These are phyloP conservation scores for Globisporangium takayamanum DNA, from an alignment of 352 stramenopile species.

Conservation along the genomic window DNA sequence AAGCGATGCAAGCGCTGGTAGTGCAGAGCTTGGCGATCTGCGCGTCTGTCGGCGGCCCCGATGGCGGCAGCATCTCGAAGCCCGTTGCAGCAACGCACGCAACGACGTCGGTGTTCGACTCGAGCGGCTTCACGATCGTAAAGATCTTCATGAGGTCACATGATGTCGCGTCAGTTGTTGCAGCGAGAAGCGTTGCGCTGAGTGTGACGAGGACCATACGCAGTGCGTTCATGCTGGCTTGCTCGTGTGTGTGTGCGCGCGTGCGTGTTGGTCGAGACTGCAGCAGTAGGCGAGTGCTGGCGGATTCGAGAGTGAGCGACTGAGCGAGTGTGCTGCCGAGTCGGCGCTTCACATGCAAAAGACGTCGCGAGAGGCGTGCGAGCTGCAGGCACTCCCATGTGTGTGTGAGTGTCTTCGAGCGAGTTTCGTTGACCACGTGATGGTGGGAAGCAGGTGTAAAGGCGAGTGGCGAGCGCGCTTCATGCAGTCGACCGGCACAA, in stretches of 20 bases:
- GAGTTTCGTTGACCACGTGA: not conserved
- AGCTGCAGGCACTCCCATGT: not conserved
- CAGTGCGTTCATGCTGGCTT: conserved; percentile 5
- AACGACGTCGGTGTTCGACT: conserved; percentile 23
- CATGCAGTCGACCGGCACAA: not conserved
- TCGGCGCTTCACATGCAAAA: not conserved
- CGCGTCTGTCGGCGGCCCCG: conserved; percentile 18
- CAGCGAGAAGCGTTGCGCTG: conserved; percentile 5
- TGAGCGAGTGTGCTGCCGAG: not conserved
- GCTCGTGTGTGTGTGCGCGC: not conserved
- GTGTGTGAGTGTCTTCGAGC: not conserved
- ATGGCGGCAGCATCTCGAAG: conserved; percentile 29
- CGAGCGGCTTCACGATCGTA: conserved; percentile 24
- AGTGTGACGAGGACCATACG: not conserved
- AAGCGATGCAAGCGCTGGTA: conserved; percentile 14
- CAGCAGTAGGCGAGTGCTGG: not conserved
- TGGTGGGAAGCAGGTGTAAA: not conserved
- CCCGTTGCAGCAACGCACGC: conserved; percentile 26
- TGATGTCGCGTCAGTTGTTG: conserved; percentile 5
- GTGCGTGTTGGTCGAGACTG: not conserved
- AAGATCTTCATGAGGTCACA: conserved; percentile 39
- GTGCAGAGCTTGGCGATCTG: conserved; percentile 30
- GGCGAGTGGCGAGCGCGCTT: not conserved
- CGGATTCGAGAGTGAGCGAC: conserved; percentile 6
- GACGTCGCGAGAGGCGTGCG: too few species aligned